Base-by-base conservation (phyloP, 345 rosid genomes). In the Triadica sebifera region DNA sequence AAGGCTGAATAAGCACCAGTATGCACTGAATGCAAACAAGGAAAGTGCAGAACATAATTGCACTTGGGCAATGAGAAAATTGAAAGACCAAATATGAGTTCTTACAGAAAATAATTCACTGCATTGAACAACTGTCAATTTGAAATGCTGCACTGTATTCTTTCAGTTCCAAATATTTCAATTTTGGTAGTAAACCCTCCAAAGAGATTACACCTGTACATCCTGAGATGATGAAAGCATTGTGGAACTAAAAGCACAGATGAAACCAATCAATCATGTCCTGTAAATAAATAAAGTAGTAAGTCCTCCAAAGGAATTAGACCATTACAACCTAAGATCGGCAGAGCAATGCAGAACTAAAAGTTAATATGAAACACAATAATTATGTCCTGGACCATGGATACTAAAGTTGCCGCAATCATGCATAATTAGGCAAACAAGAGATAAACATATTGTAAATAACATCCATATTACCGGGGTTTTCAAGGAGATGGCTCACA, bases 381-480 rank as follows among this genome's bases (percentile, higher is more conserved):
- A 60, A 29, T 34, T 34, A 16, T 34, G 45, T 46, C 49, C 55
- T 19, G 39, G 9, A 66, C 3, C 19, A 45, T 11, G n/a, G n/a
- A 66, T 50, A 66, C 55, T 20, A 66, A 66, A 66, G 46, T 65
- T 12, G n/a, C 22, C 4, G 17, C 45, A 13, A 1, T n/a, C 49
- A 55, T 22, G 34, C 34, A 43, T n/a, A 65, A n/a, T n/a, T 43
- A 65, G n/a, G 69, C 52, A 65, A 45, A 41, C 12, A 65, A 65
- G 16, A 65, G 50, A 65, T 12, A 37, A 41, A n/a, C 65, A 2
- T 43, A 0, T 10, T n/a, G 9, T 1, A 37, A 3, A 61, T 61
- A 34, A 4, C 12, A 13, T 29, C 45, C 41, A 7, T 34, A 65
- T 43, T 65, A 65, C 69, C 29, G 45, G 61, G 69, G 62, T 20